A percentile compares a stretch with the other conserved stretches of the same genome.
Conservation (phyloP, 257 asterid genomes). For the Mentha longifolia region DNA sequence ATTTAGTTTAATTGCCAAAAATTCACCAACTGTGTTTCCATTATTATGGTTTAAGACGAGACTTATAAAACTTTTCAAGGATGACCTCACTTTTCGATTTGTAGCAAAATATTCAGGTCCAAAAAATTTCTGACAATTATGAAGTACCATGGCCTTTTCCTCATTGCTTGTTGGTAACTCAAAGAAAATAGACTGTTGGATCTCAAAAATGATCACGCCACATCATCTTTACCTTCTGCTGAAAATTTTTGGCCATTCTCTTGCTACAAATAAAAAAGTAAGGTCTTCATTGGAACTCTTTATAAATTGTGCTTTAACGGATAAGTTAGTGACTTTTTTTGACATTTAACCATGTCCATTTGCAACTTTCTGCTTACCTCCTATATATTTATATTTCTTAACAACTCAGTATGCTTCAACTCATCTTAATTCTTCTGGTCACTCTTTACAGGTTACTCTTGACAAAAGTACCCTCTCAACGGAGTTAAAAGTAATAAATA, state of each 20-base stretch:
- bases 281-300: not conserved
- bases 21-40: not conserved
- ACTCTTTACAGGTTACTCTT: constrained; percentile 66
- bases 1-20: not conserved
- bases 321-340: too few species aligned
- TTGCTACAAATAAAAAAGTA: not conserved
- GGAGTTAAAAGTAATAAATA: constrained; percentile 75
- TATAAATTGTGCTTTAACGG: not conserved
- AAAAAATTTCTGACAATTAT: too few species aligned
- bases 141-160: too few species aligned
- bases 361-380: constrained; percentile 8
- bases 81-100: not conserved
- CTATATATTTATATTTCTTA: not conserved
- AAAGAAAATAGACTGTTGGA: not conserved
- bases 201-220: not conserved
- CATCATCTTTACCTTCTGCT: not conserved
- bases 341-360: not conserved
- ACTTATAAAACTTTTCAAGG: not conserved
- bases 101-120: not conserved
- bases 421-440: constrained; percentile 29
- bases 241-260: not conserved
- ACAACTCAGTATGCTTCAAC: not conserved
- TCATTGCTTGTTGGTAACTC: not conserved
- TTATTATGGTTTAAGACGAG: not conserved
- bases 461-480: constrained; percentile 73